phyloP scores from a whole-genome alignment of 768 basidiomycete species.

The Xerocomus potaroensis region DNA sequence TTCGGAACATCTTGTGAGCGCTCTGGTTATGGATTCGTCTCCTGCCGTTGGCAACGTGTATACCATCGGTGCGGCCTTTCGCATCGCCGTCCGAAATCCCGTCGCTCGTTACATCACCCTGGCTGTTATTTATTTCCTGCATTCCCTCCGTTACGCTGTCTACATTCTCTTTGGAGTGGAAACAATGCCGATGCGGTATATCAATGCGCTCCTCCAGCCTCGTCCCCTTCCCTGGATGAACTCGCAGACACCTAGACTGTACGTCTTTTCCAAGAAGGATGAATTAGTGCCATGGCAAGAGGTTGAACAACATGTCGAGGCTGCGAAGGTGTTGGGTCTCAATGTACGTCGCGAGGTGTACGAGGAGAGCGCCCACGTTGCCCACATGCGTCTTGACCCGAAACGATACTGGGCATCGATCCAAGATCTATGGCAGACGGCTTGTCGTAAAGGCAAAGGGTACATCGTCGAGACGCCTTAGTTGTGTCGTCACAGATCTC shows the following conservation, averaged over 20 bases:
- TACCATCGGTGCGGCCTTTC: slow-evolving; percentile 21
- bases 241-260: slow-evolving; percentile 30
- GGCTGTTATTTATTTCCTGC: slow-evolving; percentile 10
- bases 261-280: slow-evolving; percentile 34
- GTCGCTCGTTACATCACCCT: slow-evolving; percentile 11
- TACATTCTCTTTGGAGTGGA: slow-evolving; percentile 17
- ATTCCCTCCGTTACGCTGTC: slow-evolving; percentile 10
- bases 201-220: slow-evolving; percentile 18
- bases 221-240: slow-evolving; percentile 31
- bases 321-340: slow-evolving; percentile 22
- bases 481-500: no score
- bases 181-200: slow-evolving; percentile 1
- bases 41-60: slow-evolving; percentile 13
- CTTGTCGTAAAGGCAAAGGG: slow-evolving; percentile 6
- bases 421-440: slow-evolving; percentile 16
- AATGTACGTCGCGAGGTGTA: slow-evolving; percentile 28
- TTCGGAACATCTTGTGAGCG: slow-evolving; percentile 5
- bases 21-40: slow-evolving; percentile 23
- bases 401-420: slow-evolving; percentile 26
- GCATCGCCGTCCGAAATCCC: slow-evolving; percentile 20
- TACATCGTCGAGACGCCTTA: not conserved
- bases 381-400: slow-evolving; percentile 31
- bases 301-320: slow-evolving; percentile 24
- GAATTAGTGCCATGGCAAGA: slow-evolving; percentile 25
- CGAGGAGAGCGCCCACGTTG: slow-evolving; percentile 34